phyloP scores from a whole-genome alignment of 2,329 filamentous ascomycete genomes.

The Acephala macrosclerotiorum region DNA sequence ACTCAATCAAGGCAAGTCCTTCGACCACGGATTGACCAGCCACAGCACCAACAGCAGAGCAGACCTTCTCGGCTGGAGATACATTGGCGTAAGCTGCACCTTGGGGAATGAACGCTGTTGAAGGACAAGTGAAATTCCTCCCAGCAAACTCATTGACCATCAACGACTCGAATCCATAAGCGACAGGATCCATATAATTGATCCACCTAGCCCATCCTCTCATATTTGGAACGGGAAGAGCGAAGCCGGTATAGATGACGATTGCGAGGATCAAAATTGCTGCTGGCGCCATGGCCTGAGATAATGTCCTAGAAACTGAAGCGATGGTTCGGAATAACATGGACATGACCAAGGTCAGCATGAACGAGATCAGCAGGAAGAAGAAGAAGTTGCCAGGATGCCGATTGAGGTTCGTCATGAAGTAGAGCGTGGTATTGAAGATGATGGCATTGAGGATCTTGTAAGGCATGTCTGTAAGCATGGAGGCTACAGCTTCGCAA shows the following conservation, averaged over 20 bases:
- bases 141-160: constrained; percentile 81
- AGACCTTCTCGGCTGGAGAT: constrained; percentile 49
- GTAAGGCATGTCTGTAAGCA: constrained; percentile 86
- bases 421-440: constrained; percentile 86
- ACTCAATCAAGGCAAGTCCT: constrained; percentile 63
- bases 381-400: constrained; percentile 84
- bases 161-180: constrained; percentile 81
- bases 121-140: constrained; percentile 34
- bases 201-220: constrained; percentile 84
- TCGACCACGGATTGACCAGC: constrained; percentile 59
- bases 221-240: constrained; percentile 63
- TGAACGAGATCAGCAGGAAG: constrained; percentile 56
- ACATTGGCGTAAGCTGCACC: constrained; percentile 32
- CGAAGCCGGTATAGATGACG: constrained; percentile 49
- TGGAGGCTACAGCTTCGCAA: constrained; percentile 87
- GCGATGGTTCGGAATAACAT: constrained; percentile 87
- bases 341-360: constrained; percentile 63
- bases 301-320: constrained; percentile 74
- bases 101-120: constrained; percentile 32
- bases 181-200: constrained; percentile 67
- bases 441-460: constrained; percentile 67
- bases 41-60: constrained; percentile 64
- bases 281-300: constrained; percentile 67
- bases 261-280: constrained; percentile 53
- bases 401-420: constrained; percentile 82